Base-by-base conservation (phyloP, 352 stramenopile species). In the Phytophthora meadii region DNA sequence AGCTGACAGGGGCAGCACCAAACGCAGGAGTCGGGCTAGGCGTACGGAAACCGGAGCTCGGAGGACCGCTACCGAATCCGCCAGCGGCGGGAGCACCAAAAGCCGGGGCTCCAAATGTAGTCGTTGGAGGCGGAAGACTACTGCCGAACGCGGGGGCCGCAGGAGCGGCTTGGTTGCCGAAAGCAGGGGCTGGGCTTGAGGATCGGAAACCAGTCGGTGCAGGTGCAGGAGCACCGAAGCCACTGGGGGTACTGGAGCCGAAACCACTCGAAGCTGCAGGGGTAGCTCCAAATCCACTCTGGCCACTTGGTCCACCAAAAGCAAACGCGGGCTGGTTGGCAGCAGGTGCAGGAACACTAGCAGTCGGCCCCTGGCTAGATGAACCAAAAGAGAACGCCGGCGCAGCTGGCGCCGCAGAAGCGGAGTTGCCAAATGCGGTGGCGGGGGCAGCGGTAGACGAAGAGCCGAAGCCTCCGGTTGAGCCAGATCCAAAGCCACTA, bases 351-450 rank as follows among this genome's bases (percentile, higher is more conserved):
- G 65, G 53, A 8, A 65, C 69, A 44, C 41, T 63, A 12, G 73
- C 42, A 54, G 65, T 65, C 1, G 72, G 52, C 0, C 72, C 36
- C 49, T 77, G 76, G 19, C 64, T 78, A 14, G 63, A 68, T 48
- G 72, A 53, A 52, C 72, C 66, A 22, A 84, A 78, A 22, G 66
- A 60, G 24, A 90, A 90, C 8, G 70, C 70, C 11, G 81, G 60
- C 12, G 72, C 70, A 49, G 66, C 41, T 11, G 75, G 54, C 12
- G 73, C 55, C 39, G 68, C 72, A 24, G 68, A 67, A 30, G 46
- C 60, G 5, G 69, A 68, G 14, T n/a, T 64, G 40, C 78, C 75
- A 45, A 88, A 84, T 10, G 70, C 44, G 49, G 69, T 77, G 1
- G 76, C 72, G 2, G 67, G 55, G 5, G 32, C 55, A 53, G 54